Evolutionary conservation across 495 filamentous ascomycete species (phyloP).

Genomic region (Tuber microsphaerosporum): DNA sequence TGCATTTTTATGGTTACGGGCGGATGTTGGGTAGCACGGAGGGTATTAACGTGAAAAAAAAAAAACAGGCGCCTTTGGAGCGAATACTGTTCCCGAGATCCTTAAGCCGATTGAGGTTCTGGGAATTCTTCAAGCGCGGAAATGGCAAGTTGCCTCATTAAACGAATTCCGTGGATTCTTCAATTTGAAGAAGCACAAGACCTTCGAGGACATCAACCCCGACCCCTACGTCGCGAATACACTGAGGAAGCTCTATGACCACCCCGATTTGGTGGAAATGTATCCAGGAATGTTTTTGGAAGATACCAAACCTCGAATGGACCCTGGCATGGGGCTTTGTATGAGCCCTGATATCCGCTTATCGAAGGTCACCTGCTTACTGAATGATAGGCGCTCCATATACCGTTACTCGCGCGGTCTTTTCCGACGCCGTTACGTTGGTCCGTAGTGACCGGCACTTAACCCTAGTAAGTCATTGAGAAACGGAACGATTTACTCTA

Average conservation of each 20-base stretch:
- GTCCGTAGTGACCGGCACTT: slow-evolving; percentile 79
- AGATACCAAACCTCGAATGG: slow-evolving; percentile 45
- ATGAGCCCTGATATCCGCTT: background rate
- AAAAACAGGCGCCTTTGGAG: slow-evolving; percentile 50
- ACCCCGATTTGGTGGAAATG: slow-evolving; percentile 59
- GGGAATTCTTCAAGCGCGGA: slow-evolving; percentile 56
- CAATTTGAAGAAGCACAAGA: slow-evolving; percentile 51
- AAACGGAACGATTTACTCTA: background rate
- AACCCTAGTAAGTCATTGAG: slow-evolving; percentile 45
- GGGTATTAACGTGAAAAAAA: background rate
- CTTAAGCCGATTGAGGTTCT: slow-evolving; percentile 55
- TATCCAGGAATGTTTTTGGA: slow-evolving; percentile 57
- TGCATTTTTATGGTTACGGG: slow-evolving; percentile 1
- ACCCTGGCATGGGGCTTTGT: slow-evolving; percentile 39
- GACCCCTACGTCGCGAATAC: slow-evolving; percentile 51
- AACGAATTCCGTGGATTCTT: slow-evolving; percentile 62
- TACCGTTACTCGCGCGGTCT: slow-evolving; percentile 68
- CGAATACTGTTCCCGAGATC: slow-evolving; percentile 55
- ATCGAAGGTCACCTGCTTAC: background rate
- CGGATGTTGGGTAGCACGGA: background rate
- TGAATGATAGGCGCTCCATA: slow-evolving; percentile 42
- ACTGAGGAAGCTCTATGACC: slow-evolving; percentile 52
- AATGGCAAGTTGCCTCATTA: slow-evolving; percentile 54
- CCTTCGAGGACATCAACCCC: slow-evolving; percentile 60
- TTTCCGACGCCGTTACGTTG: slow-evolving; percentile 74